Evolutionary conservation across 2,329 filamentous ascomycete genomes (phyloP).

Genomic region (Aureobasidium melanogenum): DNA sequence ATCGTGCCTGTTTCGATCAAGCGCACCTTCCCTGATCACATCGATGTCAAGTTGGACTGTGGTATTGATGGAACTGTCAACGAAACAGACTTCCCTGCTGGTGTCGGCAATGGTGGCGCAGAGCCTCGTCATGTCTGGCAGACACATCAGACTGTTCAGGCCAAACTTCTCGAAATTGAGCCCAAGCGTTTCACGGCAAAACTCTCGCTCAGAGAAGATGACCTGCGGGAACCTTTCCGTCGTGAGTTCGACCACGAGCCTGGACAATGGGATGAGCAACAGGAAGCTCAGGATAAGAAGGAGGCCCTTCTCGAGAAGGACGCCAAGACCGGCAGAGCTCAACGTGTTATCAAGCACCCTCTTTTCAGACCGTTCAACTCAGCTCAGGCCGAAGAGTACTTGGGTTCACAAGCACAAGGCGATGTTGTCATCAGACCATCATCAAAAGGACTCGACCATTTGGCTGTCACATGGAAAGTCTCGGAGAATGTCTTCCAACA

Average conservation of each 20-base stretch:
- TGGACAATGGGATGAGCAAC: conserved; percentile 68
- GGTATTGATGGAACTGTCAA: conserved; percentile 86
- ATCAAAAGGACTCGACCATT: conserved; percentile 88
- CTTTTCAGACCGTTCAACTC: conserved; percentile 92
- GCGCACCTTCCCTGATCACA: conserved; percentile 82
- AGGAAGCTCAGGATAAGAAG: conserved; percentile 62
- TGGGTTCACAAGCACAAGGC: conserved; percentile 75
- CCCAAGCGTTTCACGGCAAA: conserved; percentile 77
- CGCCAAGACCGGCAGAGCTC: conserved; percentile 71
- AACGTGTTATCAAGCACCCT: conserved; percentile 95
- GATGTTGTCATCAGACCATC: conserved; percentile 94
- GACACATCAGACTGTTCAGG: conserved; percentile 74
- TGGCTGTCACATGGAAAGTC: conserved; percentile 97
- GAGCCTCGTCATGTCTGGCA: conserved; percentile 58
- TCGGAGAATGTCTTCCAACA: conserved; percentile 95
- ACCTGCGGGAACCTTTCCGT: conserved; percentile 63
- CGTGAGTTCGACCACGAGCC: conserved; percentile 62
- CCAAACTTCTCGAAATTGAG: conserved; percentile 80
- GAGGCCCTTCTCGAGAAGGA: conserved; percentile 83
- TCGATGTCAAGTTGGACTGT: conserved; percentile 87
- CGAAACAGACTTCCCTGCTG: conserved; percentile 68
- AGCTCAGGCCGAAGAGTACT: conserved; percentile 83
- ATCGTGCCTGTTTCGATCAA: conserved; percentile 83
- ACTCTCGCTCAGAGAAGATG: conserved; percentile 74
- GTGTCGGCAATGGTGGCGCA: conserved; percentile 54